Evolutionary conservation across 345 rosid genomes (phyloP).

Genomic region (Fremontodendron californicum): DNA sequence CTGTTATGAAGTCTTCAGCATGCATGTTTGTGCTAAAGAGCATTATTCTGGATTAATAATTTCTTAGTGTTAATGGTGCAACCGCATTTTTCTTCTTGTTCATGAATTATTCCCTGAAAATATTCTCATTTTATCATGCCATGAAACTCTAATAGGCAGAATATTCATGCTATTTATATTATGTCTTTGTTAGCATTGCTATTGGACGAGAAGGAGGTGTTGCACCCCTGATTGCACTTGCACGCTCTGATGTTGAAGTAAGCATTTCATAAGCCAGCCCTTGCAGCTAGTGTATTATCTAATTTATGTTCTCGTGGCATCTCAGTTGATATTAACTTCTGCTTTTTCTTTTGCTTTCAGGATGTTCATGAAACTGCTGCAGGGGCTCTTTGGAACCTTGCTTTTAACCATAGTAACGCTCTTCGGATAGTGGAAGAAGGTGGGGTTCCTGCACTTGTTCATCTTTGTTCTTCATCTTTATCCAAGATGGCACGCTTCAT

Average conservation of each 20-base stretch:
- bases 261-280: constrained; percentile 7
- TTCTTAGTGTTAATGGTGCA: background rate
- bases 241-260: constrained; percentile 72
- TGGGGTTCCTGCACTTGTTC: constrained; percentile 77
- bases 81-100: background rate
- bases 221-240: constrained; percentile 65
- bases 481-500: constrained; percentile 88
- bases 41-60: background rate
- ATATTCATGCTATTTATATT: constrained; percentile 2
- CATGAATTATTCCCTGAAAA: background rate
- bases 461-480: constrained; percentile 60
- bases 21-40: background rate
- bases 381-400: constrained; percentile 90
- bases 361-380: constrained; percentile 95
- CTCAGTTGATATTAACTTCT: constrained; percentile 9
- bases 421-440: constrained; percentile 88
- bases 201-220: constrained; percentile 84
- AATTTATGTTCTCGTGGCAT: background rate
- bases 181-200: constrained; percentile 46
- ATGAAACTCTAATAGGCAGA: background rate
- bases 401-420: constrained; percentile 74
- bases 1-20: background rate
- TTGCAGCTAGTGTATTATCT: background rate
- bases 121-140: background rate
- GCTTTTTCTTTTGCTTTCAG: constrained; percentile 32